These are phyloP conservation scores for Monosporascus sp. DNA, from an alignment of 2,329 filamentous ascomycete genomes.

Conservation along the genomic window DNA sequence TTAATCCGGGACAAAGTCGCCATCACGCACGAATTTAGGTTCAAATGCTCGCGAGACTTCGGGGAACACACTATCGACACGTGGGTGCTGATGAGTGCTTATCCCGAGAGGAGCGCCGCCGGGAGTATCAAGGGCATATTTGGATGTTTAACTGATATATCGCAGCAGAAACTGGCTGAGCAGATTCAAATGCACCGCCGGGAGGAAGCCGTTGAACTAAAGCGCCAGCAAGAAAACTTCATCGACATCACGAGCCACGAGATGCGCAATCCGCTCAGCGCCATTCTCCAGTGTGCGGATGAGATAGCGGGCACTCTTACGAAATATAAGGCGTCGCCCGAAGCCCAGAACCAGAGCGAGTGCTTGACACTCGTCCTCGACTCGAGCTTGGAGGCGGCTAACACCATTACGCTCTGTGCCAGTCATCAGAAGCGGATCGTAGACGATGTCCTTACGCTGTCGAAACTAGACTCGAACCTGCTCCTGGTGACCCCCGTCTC, in stretches of 20 bases:
- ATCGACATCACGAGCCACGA: constrained; percentile 73
- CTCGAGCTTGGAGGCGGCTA: constrained; percentile 66
- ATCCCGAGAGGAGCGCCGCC: constrained; percentile 62
- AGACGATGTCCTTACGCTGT: constrained; percentile 62
- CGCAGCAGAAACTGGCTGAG: constrained; percentile 79
- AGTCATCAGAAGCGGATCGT: constrained; percentile 73
- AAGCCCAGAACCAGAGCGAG: constrained; percentile 40
- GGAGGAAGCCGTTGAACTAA: constrained; percentile 76
- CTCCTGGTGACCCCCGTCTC: constrained; percentile 67
- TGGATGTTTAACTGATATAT: constrained; percentile 80
- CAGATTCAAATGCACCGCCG: constrained; percentile 72
- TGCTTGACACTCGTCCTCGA: constrained; percentile 39
- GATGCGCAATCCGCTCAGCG: constrained; percentile 71
- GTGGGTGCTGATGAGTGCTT: constrained; percentile 74
- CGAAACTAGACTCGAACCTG: constrained; percentile 66
- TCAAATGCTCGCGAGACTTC: constrained; percentile 62
- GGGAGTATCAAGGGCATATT: constrained; percentile 70
- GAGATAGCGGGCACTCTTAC: constrained; percentile 56
- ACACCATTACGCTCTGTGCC: constrained; percentile 75
- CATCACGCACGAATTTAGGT: constrained; percentile 69
- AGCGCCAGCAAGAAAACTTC: constrained; percentile 67
- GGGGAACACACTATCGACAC: constrained; percentile 60
- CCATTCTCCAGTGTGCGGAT: constrained; percentile 71
- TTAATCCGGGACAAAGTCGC: constrained; percentile 58
- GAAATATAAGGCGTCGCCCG: constrained; percentile 32